Base-by-base conservation (phyloP, 495 filamentous ascomycete species). In the Aspergillus coremiiformis region DNA sequence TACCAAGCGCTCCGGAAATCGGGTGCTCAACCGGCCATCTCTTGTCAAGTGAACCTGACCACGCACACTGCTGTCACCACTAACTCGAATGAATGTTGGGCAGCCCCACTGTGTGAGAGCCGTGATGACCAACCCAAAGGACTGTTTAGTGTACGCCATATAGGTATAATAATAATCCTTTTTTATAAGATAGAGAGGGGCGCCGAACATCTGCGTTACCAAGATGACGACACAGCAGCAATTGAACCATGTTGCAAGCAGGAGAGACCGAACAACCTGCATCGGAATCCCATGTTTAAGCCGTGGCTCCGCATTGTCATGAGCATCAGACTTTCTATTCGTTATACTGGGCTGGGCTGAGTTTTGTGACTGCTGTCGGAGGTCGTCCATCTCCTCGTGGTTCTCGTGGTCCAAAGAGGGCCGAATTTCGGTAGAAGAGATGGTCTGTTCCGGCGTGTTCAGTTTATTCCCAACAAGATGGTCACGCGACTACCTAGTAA, bases 101-200 rank as follows among this genome's bases (percentile, higher is more conserved):
- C 69, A 76, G 51, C 78, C 83, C 78, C 78, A 83, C 54, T 84
- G 67, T 3, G 81, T 84, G 49, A 84, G 71, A 20, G 79, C 77
- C 0, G 74, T 78, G 37, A 82, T 76, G 22, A 83, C 68, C 20
- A 85, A 54, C 5, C 78, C 80, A 58, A 85, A 86, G 17, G 70
- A 74, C 60, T 83, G 73, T 64, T 86, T 85, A 29, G 80, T 84
- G 37, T 79, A 66, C n/a, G 82, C 74, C 80, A 85, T 85, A 57
- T 76, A 84, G 5, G 75, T 68, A 56, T 85, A 83, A 65, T 78
- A 86, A 39, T 67, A 78, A 44, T 78, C 65, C 58, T 75, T 81
- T 59, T 73, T 73, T 66, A 83, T 69, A 47, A 84, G 66, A 66
- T 85, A 85, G 2, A 84, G 67, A 22, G 81, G 80, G 10, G 70